Conservation (phyloP, 352 stramenopile species). For the Peronospora farinosa region DNA sequence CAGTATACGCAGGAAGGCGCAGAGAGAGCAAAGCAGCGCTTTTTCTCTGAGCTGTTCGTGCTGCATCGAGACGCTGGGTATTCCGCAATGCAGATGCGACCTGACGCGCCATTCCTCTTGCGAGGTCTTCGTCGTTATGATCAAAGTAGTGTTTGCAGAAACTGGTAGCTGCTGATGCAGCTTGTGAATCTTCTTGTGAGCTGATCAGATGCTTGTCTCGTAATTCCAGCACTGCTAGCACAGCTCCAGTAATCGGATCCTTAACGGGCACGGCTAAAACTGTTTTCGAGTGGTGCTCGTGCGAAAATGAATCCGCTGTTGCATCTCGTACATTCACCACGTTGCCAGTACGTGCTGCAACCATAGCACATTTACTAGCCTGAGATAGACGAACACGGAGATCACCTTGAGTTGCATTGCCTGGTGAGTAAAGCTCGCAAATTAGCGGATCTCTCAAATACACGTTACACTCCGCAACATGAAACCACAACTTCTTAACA, state of each 20-base stretch:
- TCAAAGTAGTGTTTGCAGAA: slow-evolving; percentile 66
- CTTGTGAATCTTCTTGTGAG: slow-evolving; percentile 1
- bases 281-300: slow-evolving; percentile 28
- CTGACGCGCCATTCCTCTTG: slow-evolving; percentile 55
- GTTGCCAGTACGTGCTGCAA: slow-evolving; percentile 57
- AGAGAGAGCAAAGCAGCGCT: slow-evolving; percentile 57
- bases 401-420: slow-evolving; percentile 32
- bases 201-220: slow-evolving; percentile 37
- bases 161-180: not conserved
- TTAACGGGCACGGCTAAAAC: slow-evolving; percentile 81
- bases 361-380: slow-evolving; percentile 42
- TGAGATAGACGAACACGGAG: slow-evolving; percentile 48
- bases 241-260: slow-evolving; percentile 45
- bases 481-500: slow-evolving; percentile 23
- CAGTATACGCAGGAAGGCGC: slow-evolving; percentile 25
- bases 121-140: slow-evolving; percentile 60
- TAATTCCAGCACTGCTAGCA: slow-evolving; percentile 65
- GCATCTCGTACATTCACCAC: slow-evolving; percentile 74
- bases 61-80: slow-evolving; percentile 53
- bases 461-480: slow-evolving; percentile 44
- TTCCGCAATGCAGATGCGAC: slow-evolving; percentile 66
- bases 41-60: slow-evolving; percentile 45
- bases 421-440: slow-evolving; percentile 48
- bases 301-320: slow-evolving; percentile 24
- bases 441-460: slow-evolving; percentile 59